Percentiles rank a stretch among this genome's conserved stretches.
Conservation (phyloP, 352 stramenopile genomes). For the Globisporangium polare region DNA sequence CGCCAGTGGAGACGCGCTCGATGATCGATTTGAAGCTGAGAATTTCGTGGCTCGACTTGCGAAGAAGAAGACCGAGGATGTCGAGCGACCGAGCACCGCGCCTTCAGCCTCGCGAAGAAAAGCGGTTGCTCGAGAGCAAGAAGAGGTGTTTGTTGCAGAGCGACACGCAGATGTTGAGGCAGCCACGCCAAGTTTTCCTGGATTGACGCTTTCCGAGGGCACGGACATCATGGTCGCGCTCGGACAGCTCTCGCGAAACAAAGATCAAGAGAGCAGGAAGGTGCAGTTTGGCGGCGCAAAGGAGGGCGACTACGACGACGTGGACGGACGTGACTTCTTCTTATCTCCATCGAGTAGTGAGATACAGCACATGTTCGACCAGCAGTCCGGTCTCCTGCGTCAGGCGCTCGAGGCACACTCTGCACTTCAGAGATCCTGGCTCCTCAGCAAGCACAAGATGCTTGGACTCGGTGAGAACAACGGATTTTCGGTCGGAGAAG, state of each 20-base stretch:
- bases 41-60: background rate
- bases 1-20: constrained; percentile 49
- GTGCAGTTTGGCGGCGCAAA: constrained; percentile 44
- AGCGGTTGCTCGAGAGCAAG: background rate
- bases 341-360: constrained; percentile 81
- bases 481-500: constrained; percentile 80
- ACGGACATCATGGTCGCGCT: constrained; percentile 77
- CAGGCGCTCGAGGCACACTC: constrained; percentile 69
- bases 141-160: background rate
- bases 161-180: background rate
- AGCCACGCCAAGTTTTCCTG: constrained; percentile 21
- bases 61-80: constrained; percentile 8
- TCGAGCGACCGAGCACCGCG: background rate
- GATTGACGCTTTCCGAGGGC: constrained; percentile 69
- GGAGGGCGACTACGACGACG: constrained; percentile 44
- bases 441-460: constrained; percentile 72
- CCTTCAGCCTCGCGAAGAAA: constrained; percentile 6
- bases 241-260: constrained; percentile 36
- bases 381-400: constrained; percentile 71
- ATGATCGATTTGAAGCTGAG: constrained; percentile 22
- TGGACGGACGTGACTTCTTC: constrained; percentile 71
- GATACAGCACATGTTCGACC: constrained; percentile 88
- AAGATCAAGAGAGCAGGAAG: constrained; percentile 21
- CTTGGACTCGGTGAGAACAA: constrained; percentile 42
- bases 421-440: constrained; percentile 71